phyloP scores from a whole-genome alignment of 371 early-diverging fungal species.

The Rhizomucor miehei region DNA sequence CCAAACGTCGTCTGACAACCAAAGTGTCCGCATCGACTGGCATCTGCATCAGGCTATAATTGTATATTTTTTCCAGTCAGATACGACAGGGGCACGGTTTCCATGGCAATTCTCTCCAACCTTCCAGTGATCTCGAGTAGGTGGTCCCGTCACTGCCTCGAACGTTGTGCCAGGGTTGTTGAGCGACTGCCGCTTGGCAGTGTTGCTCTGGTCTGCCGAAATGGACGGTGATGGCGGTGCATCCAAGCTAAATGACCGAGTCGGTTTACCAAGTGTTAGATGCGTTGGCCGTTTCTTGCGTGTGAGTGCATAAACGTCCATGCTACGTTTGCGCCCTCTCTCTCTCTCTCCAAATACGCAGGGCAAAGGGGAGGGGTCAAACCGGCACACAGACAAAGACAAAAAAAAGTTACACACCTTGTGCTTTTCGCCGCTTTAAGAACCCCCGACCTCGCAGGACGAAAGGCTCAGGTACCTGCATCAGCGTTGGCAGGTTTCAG shows the following conservation, averaged over 20 bases:
- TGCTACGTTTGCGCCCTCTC: slow-evolving; percentile 9
- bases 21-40: slow-evolving; percentile 24
- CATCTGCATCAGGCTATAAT: slow-evolving; percentile 37
- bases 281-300: slow-evolving; percentile 59
- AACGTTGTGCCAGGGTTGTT: slow-evolving; percentile 4
- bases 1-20: slow-evolving; percentile 37
- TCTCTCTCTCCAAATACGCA: not conserved
- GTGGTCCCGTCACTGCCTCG: slow-evolving; percentile 41
- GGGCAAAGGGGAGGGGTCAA: too few species aligned
- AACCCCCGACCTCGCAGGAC: too few species aligned
- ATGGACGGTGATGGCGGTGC: slow-evolving; percentile 17
- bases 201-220: slow-evolving; percentile 13
- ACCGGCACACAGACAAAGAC: too few species aligned
- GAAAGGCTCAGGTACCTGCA: too few species aligned
- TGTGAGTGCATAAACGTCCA: slow-evolving; percentile 62
- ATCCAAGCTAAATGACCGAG: slow-evolving; percentile 16
- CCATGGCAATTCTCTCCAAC: slow-evolving; percentile 14
- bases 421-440: too few species aligned
- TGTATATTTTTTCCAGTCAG: not conserved
- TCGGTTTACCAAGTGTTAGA: slow-evolving; percentile 44
- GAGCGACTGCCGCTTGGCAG: slow-evolving; percentile 13
- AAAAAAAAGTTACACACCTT: too few species aligned
- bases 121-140: slow-evolving; percentile 48
- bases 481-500: too few species aligned
- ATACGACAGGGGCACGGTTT: not conserved